Evolutionary conservation across 2,329 filamentous ascomycete species (phyloP).

Genomic region (Periconia digitata): DNA sequence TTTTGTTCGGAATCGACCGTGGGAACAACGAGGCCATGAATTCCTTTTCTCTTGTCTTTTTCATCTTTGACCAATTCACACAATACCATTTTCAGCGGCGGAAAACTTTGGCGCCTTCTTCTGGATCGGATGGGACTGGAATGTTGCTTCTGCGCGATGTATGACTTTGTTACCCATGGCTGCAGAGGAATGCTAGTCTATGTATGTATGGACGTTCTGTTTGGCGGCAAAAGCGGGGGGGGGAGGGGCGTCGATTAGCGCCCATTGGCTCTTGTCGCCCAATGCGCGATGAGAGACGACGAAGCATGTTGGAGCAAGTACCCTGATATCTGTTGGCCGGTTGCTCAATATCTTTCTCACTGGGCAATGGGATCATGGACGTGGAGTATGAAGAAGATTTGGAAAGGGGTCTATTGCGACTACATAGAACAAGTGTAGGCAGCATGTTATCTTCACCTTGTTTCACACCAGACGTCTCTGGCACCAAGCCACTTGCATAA

Average conservation of each 20-base stretch:
- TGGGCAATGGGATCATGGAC: no score
- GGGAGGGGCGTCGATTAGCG: neutral
- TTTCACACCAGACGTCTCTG: no score
- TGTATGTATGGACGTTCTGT: neutral
- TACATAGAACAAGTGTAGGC: no score
- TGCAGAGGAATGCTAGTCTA: neutral
- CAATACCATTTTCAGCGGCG: conserved; percentile 25
- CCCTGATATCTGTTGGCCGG: no score
- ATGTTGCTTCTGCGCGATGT: conserved; percentile 20
- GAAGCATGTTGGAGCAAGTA: no score
- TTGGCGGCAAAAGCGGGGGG: conserved; percentile 7
- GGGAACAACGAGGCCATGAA: neutral
- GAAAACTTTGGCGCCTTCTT: conserved; percentile 24
- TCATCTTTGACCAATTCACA: conserved; percentile 17
- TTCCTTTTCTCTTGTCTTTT: conserved; percentile 12
- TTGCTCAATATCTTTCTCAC: no score
- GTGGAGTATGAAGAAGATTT: no score
- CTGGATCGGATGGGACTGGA: neutral
- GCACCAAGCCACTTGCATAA: no score
- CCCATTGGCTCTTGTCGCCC: conserved; percentile 3
- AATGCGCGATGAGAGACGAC: conserved; percentile 8
- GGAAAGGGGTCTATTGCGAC: no score
- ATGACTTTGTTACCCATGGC: conserved; percentile 27
- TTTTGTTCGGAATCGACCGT: neutral
- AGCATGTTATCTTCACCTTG: no score